Evolutionary conservation across 2,329 filamentous ascomycete genomes (phyloP), one percentile per base, ranked within the genome.

Genomic region (Rachicladosporium sp.): DNA sequence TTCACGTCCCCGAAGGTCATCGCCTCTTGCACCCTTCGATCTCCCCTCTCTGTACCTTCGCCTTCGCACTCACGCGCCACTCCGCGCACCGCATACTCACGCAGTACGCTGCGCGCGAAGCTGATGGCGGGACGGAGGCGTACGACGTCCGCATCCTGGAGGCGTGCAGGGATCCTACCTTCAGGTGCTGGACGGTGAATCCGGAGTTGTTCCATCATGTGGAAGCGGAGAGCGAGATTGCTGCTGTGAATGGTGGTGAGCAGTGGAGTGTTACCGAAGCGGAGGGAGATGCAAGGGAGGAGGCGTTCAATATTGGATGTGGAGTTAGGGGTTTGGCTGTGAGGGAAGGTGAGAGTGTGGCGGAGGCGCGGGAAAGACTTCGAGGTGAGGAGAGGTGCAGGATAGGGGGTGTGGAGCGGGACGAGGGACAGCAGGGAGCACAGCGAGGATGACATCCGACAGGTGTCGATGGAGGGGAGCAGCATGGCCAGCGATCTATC

Each of bases 31-130:
- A 66, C 47, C 57, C 60, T 15, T 62, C 60, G 35, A 57, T 60
- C 21, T 63, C 60, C 31, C 64, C 64, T 0, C 59, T 67, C 19
- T 67, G 64, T 48, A 65, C 64, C 1, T 67, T 67, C 41, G 63
- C 58, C 37, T 67, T 64, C 45, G 64, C 62, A 10, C 50, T 67
- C 6, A 65, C 63, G 1, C 59, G 63, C 23, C 37, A 51, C 10
- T 57, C 58, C 1, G 61, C 62, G 0, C 29, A 38, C 4, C 49
- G 49, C 3, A 51, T 65, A 7, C 43, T 62, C 1, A 36, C 49
- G 35, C 59, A 65, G 27, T 56, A 66, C 34, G 63, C 64, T 2
- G 41, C 19, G 37, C 43, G 37, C 43, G 57, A 47, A 47, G 43
- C 36, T 27, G 46, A 46, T 45, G 54, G 44, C 23, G 56, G 55